A percentile compares a stretch with the other conserved stretches of the same genome.
Evolutionary conservation across 305 asterid species (phyloP).

Genomic region (Fraxinus velutina): DNA sequence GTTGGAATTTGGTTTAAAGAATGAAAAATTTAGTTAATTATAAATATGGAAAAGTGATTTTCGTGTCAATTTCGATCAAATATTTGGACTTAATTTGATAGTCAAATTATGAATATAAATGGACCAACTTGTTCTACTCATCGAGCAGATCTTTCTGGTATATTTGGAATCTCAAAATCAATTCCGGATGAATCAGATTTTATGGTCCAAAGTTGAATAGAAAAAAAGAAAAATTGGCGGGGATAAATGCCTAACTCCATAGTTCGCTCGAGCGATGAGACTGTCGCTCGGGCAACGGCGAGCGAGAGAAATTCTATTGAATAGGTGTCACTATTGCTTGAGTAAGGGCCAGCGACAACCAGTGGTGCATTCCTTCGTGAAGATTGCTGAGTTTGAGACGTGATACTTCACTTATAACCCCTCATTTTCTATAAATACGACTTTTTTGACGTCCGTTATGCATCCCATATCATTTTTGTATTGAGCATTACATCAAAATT

Average conservation of each 20-base stretch:
- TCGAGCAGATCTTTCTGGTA: not conserved
- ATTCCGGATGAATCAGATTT: not conserved
- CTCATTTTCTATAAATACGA: not conserved
- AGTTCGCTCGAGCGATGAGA: not conserved
- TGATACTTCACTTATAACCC: not conserved
- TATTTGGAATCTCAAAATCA: no score
- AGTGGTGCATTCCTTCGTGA: not conserved
- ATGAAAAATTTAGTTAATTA: no score
- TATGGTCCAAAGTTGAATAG: not conserved
- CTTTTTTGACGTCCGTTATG: not conserved
- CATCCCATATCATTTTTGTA: not conserved
- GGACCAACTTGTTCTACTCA: not conserved
- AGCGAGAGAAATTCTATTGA: not conserved
- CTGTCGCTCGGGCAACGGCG: not conserved
- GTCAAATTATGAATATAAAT: not conserved
- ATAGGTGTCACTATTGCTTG: not conserved
- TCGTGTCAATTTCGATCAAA: not conserved
- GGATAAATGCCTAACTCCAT: not conserved
- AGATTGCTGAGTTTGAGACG: not conserved
- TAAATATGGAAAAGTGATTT: not conserved
- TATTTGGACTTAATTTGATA: not conserved
- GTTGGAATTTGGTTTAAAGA: no score
- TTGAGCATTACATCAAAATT: not conserved
- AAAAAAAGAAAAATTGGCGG: not conserved
- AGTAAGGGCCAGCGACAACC: not conserved